Conservation (phyloP, 345 rosid species). For the Eucalyptus brandiana region DNA sequence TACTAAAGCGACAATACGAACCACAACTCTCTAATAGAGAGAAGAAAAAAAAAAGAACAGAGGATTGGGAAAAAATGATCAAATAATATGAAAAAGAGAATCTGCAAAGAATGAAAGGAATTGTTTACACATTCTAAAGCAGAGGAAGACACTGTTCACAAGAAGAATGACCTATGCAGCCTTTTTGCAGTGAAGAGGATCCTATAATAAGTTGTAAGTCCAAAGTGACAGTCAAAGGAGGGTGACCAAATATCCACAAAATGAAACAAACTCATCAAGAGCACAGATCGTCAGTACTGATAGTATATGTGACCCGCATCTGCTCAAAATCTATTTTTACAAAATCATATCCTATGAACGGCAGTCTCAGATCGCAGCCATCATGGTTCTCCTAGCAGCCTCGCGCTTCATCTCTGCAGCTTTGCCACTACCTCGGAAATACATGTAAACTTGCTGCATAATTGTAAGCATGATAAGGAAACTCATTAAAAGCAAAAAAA, state of each 20-base stretch:
- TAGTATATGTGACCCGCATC: neutral
- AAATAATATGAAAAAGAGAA: neutral
- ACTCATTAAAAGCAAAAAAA: neutral
- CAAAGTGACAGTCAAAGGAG: neutral
- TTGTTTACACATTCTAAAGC: neutral
- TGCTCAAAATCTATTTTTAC: neutral
- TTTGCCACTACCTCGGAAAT: constrained; percentile 47
- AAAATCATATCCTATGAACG: neutral
- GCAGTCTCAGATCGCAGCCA: constrained; percentile 1
- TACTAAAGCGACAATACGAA: neutral
- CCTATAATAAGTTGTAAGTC: neutral
- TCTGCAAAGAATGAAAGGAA: neutral
- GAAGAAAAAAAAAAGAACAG: neutral
- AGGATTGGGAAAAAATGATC: neutral
- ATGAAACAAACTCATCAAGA: neutral
- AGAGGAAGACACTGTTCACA: neutral
- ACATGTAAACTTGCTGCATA: constrained; percentile 79
- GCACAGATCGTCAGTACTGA: neutral
- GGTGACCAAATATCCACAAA: neutral
- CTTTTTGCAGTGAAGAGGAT: neutral
- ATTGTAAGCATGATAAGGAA: neutral
- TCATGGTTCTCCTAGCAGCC: constrained; percentile 30
- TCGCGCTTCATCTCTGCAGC: constrained; percentile 40
- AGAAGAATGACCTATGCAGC: neutral
- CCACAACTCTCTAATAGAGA: neutral